Evolutionary conservation across 2,329 filamentous ascomycete species (phyloP).

Genomic region (Monosporascus ibericus): DNA sequence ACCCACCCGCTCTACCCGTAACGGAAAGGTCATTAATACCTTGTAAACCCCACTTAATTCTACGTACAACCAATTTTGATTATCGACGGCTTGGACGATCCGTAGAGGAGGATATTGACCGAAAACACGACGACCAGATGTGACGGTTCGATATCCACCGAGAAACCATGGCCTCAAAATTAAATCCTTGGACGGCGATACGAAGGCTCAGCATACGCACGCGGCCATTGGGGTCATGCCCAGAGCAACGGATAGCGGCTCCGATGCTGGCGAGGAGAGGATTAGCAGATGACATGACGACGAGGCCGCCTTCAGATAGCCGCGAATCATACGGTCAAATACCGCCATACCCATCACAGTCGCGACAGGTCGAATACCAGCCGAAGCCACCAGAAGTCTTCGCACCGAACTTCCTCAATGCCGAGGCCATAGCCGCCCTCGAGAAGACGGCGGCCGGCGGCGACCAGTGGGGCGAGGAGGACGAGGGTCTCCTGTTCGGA

Average conservation of each 20-base stretch:
- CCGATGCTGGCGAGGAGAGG: slow-evolving; percentile 15
- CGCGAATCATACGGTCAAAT: neutral
- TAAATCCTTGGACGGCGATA: slow-evolving; percentile 22
- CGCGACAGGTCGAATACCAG: slow-evolving; percentile 5
- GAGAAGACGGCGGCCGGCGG: slow-evolving; percentile 22
- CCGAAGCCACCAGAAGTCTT: slow-evolving; percentile 14
- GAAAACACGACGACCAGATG: slow-evolving; percentile 7
- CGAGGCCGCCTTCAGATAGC: slow-evolving; percentile 7
- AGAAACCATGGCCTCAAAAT: slow-evolving; percentile 24
- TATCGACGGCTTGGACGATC: neutral
- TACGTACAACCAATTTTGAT: too few species aligned
- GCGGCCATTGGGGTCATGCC: slow-evolving; percentile 9
- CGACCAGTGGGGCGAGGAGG: slow-evolving; percentile 22
- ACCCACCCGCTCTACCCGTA: too few species aligned
- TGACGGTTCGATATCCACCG: slow-evolving; percentile 4
- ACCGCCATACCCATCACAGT: slow-evolving; percentile 4
- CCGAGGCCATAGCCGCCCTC: slow-evolving; percentile 19
- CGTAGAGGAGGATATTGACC: slow-evolving; percentile 1
- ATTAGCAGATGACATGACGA: slow-evolving; percentile 13
- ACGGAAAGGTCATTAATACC: too few species aligned
- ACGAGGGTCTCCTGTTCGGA: slow-evolving; percentile 69
- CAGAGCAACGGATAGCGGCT: slow-evolving; percentile 2
- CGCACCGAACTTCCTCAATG: slow-evolving; percentile 23
- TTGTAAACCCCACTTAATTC: too few species aligned
- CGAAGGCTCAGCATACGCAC: slow-evolving; percentile 24